phyloP scores from a whole-genome alignment of 23 red algal genomes.

The Gracilaria domingensis region DNA sequence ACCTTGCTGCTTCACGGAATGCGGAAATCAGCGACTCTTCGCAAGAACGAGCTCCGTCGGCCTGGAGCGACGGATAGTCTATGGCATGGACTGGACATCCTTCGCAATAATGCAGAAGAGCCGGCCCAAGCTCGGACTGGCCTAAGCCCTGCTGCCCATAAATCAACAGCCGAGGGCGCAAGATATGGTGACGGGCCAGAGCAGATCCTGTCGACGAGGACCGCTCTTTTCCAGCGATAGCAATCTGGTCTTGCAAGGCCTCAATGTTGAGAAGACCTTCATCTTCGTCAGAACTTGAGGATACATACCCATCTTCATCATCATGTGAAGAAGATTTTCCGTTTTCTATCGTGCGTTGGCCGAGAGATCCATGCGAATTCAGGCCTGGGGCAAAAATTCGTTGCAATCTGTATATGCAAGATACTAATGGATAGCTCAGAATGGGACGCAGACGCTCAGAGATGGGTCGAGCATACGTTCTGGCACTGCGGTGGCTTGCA shows the following conservation, averaged over 20 bases:
- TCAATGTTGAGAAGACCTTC: slow-evolving; percentile 27
- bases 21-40: slow-evolving; percentile 83
- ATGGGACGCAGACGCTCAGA: slow-evolving; percentile 56
- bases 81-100: slow-evolving; percentile 80
- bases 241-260: slow-evolving; percentile 42
- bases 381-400: slow-evolving; percentile 65
- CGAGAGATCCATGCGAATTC: neutral
- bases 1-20: slow-evolving; percentile 82
- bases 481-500: slow-evolving; percentile 77
- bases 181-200: slow-evolving; percentile 4
- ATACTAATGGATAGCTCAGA: slow-evolving; percentile 53
- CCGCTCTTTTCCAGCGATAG: slow-evolving; percentile 55
- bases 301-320: slow-evolving; percentile 18
- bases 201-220: slow-evolving; percentile 17
- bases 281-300: slow-evolving; percentile 43
- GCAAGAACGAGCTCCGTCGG: slow-evolving; percentile 73
- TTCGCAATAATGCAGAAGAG: slow-evolving; percentile 78
- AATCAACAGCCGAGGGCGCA: slow-evolving; percentile 79
- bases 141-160: slow-evolving; percentile 80
- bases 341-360: neutral
- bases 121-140: slow-evolving; percentile 76
- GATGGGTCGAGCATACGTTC: slow-evolving; percentile 76
- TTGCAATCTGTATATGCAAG: slow-evolving; percentile 40
- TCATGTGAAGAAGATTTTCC: neutral
- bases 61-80: slow-evolving; percentile 72